Conservation (phyloP, 2,329 filamentous ascomycete species). For the Monilinia aucupariae region DNA sequence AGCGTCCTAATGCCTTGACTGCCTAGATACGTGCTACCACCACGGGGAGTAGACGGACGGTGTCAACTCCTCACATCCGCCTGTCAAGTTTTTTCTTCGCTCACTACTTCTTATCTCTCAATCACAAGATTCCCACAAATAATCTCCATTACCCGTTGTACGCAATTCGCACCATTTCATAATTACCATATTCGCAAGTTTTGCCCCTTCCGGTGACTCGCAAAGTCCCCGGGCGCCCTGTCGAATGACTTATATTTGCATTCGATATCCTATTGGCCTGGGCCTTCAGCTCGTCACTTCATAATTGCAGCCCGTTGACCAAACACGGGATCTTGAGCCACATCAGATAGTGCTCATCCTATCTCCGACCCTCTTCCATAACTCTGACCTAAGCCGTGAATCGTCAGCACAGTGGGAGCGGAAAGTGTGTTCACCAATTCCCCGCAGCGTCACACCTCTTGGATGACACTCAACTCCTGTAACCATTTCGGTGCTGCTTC, state of each 20-base stretch:
- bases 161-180: background rate
- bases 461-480: slow-evolving; percentile 1
- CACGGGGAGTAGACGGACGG: background rate
- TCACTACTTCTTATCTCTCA: background rate
- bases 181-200: background rate
- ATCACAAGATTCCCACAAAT: background rate
- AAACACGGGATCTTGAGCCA: slow-evolving; percentile 6
- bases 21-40: slow-evolving; percentile 4
- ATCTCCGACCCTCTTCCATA: background rate
- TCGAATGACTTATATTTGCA: slow-evolving; percentile 6
- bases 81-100: background rate
- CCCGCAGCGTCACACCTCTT: slow-evolving; percentile 9
- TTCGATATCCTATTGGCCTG: slow-evolving; percentile 6
- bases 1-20: slow-evolving; percentile 1
- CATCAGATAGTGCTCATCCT: background rate
- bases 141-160: background rate
- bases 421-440: slow-evolving; percentile 1
- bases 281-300: slow-evolving; percentile 3
- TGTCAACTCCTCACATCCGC: background rate
- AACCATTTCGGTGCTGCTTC: slow-evolving; percentile 1
- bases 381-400: slow-evolving; percentile 17
- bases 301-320: slow-evolving; percentile 3
- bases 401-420: background rate
- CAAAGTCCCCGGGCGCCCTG: slow-evolving; percentile 1
- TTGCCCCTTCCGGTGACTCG: background rate